phyloP scores from a whole-genome alignment of 2,329 filamentous ascomycete genomes.

The Gnomoniopsis smithogilvyi region DNA sequence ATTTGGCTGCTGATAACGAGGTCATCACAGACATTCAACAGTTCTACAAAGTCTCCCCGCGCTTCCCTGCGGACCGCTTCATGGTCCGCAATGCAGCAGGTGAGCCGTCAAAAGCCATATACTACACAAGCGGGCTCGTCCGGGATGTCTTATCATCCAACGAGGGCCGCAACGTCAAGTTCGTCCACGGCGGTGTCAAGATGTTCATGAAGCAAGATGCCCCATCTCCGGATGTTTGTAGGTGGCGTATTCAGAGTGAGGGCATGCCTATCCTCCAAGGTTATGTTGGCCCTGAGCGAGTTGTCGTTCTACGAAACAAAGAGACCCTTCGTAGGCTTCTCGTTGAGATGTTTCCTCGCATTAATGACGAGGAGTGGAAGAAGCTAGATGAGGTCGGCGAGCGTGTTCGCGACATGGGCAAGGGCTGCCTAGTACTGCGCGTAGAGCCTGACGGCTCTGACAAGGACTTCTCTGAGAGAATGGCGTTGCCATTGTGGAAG shows the following conservation, averaged over 20 bases:
- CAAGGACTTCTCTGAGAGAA: conserved; percentile 63
- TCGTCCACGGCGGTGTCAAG: conserved; percentile 94
- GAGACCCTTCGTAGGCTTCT: conserved; percentile 79
- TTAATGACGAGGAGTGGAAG: conserved; percentile 70
- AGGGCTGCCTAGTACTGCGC: conserved; percentile 89
- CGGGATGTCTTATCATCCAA: conserved; percentile 84
- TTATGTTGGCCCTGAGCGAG: conserved; percentile 77
- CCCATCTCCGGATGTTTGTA: conserved; percentile 79
- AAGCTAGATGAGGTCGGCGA: conserved; percentile 85
- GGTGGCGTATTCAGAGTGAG: conserved; percentile 94
- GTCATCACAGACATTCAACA: conserved; percentile 74
- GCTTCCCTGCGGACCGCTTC: conserved; percentile 87
- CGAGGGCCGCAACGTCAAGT: conserved; percentile 87
- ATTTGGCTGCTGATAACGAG: conserved; percentile 68
- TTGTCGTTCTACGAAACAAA: conserved; percentile 72
- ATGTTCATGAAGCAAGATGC: conserved; percentile 99
- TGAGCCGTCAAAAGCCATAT: conserved; percentile 88
- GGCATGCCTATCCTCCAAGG: conserved; percentile 88
- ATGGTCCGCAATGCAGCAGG: conserved; percentile 93
- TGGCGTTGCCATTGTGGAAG: conserved; percentile 92
- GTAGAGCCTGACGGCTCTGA: conserved; percentile 71
- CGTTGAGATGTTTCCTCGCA: conserved; percentile 94
- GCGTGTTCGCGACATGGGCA: conserved; percentile 71
- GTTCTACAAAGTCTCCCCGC: conserved; percentile 81
- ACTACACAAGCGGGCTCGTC: conserved; percentile 85